phyloP scores from a whole-genome alignment of 2,329 filamentous ascomycete genomes.

The Zymoseptoria crescenta region DNA sequence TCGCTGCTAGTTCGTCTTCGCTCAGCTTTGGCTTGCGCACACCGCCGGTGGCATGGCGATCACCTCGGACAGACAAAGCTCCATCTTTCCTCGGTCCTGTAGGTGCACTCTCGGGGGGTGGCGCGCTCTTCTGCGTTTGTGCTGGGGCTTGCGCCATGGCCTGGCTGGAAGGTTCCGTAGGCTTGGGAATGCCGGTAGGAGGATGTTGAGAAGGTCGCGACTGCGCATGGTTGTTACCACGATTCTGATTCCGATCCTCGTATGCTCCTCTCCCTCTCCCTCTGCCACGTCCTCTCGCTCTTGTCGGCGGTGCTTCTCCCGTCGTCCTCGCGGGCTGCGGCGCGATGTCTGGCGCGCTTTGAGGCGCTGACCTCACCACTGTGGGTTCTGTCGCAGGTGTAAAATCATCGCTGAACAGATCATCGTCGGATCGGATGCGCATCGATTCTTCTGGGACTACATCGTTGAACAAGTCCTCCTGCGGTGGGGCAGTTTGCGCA shows the following conservation, averaged over 20 bases:
- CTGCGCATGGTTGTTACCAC: not conserved
- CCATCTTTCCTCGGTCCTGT: conserved; percentile 18
- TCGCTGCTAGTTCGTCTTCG: conserved; percentile 54
- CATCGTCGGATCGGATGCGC: conserved; percentile 43
- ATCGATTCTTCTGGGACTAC: conserved; percentile 38
- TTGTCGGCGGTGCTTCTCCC: conserved; percentile 10
- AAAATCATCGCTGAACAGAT: conserved; percentile 46
- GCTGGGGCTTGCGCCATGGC: not conserved
- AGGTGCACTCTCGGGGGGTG: conserved; percentile 18
- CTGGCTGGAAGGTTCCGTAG: not conserved
- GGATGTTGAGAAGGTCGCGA: not conserved
- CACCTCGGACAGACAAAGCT: conserved; percentile 26
- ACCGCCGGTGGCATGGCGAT: conserved; percentile 31
- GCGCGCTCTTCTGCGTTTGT: conserved; percentile 2
- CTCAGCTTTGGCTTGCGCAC: conserved; percentile 51
- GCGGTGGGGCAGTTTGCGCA: conserved; percentile 27
- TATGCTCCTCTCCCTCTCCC: conserved; percentile 16
- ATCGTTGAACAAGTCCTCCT: conserved; percentile 30
- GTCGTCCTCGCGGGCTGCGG: conserved; percentile 11
- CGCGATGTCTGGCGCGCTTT: conserved; percentile 6
- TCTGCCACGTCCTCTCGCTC: conserved; percentile 19
- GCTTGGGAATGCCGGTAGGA: not conserved
- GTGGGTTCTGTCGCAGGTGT: conserved; percentile 39
- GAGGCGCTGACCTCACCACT: conserved; percentile 20
- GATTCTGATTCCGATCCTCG: conserved; percentile 5